Evolutionary conservation across 2,329 filamentous ascomycete genomes (phyloP), one percentile per base, ranked within the genome.

Genomic region (Phyllosticta citribraziliensis): DNA sequence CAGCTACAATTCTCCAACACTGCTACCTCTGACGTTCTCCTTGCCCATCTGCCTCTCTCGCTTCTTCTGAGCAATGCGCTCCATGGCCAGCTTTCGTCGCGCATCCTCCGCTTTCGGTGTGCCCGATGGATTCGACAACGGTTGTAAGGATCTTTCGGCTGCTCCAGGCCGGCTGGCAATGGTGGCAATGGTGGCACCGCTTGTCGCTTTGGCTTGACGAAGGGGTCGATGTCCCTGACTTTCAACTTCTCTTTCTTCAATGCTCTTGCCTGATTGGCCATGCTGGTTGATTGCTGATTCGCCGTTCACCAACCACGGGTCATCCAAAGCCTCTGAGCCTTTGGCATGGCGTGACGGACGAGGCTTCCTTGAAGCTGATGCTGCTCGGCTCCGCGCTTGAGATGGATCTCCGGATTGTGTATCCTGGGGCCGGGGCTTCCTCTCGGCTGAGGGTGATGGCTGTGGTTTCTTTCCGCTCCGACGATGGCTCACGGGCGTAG

Each of bases 11-110:
- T 47, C 12, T 27, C 27, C 47, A 5, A 47, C 27, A n/a, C 52
- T 53, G 9, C 27, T 30, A 8, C 20, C 30, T 24, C 20, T 56
- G 2, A 22, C 50, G 27, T 61, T 61, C 17, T 61, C 59, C 22
- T 61, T 61, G 8, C 55, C 59, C 54, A 35, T 61, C n/a, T 61
- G 54, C 14, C 59, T 54, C n/a, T 57, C 59, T 2, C 59, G n/a
- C 50, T 57, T 61, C 54, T 56, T 61, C 30, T 56, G 54, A 25
- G 40, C 25, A 11, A 61, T 19, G 50, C 59, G 59, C 22, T 61
- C 59, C 30, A 19, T 57, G 20, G 59, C 59, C 9, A 54, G 54
- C 6, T 53, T 61, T 24, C 52, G 56, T 12, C 59, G 54, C 19
- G 20, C 55, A 22, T 56, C 59, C 22, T 61, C 47, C 10, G 59